Evolutionary conservation across 2,329 filamentous ascomycete genomes (phyloP).

Genomic region (Fusarium illudens): DNA sequence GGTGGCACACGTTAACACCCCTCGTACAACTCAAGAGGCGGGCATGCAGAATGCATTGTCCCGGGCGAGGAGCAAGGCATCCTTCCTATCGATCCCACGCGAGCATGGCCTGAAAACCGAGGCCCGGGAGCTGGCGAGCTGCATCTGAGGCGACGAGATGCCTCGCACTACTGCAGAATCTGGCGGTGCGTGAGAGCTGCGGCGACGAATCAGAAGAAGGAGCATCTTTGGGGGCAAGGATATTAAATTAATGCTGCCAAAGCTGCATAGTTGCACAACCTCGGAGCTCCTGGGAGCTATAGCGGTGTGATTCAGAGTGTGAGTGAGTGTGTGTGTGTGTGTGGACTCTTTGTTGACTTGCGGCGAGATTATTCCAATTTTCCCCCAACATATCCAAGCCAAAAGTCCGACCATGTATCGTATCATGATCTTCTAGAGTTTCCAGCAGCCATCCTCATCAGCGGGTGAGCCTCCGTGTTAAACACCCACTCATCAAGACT

Average conservation of each 20-base stretch:
- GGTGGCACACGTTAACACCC: background rate
- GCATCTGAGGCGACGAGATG: background rate
- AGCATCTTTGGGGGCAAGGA: background rate
- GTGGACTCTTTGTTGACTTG: background rate
- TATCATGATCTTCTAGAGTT: background rate
- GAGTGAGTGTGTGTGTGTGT: background rate
- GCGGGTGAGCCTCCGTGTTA: slow-evolving; percentile 63
- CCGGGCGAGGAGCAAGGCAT: background rate
- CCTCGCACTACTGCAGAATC: background rate
- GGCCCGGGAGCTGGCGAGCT: background rate
- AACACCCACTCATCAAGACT: slow-evolving; percentile 75
- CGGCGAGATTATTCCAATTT: background rate
- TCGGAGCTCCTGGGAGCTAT: background rate
- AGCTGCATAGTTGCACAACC: background rate
- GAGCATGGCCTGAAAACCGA: background rate
- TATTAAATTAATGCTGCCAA: background rate
- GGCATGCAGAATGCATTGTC: background rate
- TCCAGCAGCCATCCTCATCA: slow-evolving; percentile 37
- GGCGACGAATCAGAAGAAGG: background rate
- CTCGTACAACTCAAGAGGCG: background rate
- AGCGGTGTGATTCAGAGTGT: background rate
- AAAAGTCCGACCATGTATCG: background rate
- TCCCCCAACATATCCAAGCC: background rate
- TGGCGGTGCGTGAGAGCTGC: background rate
- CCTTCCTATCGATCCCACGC: background rate